phyloP scores from a whole-genome alignment of 768 basidiomycete species.

The Tubosaeta sp. region DNA sequence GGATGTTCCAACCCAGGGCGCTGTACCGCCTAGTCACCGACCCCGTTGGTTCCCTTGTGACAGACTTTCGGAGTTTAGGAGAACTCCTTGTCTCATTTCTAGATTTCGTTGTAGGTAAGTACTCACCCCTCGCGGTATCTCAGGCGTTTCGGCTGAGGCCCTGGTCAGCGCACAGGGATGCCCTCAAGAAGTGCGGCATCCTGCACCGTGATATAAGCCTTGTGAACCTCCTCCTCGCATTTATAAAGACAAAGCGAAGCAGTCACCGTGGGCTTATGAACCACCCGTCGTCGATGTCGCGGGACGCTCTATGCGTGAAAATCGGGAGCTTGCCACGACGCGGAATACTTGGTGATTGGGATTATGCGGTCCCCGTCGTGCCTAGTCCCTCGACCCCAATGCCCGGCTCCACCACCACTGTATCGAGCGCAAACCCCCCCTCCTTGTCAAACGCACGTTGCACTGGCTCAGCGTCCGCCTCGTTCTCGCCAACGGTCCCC shows the following conservation, averaged over 20 bases:
- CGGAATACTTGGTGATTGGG: conserved; percentile 4
- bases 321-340: neutral
- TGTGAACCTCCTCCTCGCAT: neutral
- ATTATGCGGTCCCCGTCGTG: neutral
- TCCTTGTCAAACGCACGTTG: too few species aligned
- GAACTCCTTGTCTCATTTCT: conserved; percentile 5
- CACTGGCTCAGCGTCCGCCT: too few species aligned
- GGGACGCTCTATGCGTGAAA: neutral
- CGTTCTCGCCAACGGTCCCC: too few species aligned
- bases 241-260: neutral
- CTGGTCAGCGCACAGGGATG: conserved; percentile 2
- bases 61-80: neutral
- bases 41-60: neutral
- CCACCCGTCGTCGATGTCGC: too few species aligned
- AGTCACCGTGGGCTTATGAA: neutral
- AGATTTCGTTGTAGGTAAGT: neutral
- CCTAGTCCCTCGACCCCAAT: neutral
- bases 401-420: too few species aligned
- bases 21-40: neutral
- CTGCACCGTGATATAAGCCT: conserved; percentile 9
- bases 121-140: too few species aligned
- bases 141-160: neutral
- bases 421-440: too few species aligned
- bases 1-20: neutral
- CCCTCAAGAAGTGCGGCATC: neutral